Percentiles rank a stretch among this genome's conserved stretches.
Evolutionary conservation across 2,329 filamentous ascomycete species (phyloP).

Genomic region (Xylaria digitata): DNA sequence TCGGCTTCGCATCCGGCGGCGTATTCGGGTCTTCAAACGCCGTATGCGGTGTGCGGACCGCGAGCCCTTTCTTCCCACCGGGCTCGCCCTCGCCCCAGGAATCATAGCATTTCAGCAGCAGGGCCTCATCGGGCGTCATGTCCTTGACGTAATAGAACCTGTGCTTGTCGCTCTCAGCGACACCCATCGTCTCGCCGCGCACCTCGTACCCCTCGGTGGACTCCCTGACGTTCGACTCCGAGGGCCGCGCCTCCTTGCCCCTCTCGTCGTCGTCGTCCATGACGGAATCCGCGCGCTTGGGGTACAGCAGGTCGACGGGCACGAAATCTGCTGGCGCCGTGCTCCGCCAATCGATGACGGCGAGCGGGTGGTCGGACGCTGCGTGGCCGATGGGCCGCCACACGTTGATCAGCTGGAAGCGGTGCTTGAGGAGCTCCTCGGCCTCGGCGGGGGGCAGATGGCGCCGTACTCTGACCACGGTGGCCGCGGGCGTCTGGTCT

Average conservation of each 20-base stretch:
- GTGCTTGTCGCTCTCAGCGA: constrained; percentile 68
- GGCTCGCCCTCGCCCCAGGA: constrained; percentile 56
- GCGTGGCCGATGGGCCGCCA: constrained; percentile 75
- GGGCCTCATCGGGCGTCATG: constrained; percentile 67
- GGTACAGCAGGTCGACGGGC: constrained; percentile 72
- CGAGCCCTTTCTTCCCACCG: constrained; percentile 53
- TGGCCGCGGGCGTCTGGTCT: constrained; percentile 74
- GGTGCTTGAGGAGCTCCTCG: constrained; percentile 64
- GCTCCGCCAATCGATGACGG: constrained; percentile 70
- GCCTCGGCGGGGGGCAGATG: constrained; percentile 66
- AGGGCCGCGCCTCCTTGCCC: constrained; percentile 61
- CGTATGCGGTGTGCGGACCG: constrained; percentile 62
- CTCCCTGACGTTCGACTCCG: constrained; percentile 59
- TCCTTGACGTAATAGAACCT: constrained; percentile 75
- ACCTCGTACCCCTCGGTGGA: constrained; percentile 71
- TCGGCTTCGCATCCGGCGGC: constrained; percentile 55
- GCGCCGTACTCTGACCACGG: constrained; percentile 69
- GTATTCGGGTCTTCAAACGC: constrained; percentile 67
- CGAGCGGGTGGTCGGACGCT: constrained; percentile 70
- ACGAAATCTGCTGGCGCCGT: constrained; percentile 69
- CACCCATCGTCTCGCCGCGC: constrained; percentile 69
- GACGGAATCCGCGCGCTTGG: constrained; percentile 51
- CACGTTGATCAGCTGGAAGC: constrained; percentile 77
- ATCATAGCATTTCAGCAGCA: constrained; percentile 66
- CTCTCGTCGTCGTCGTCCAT: constrained; percentile 65